Percentiles rank a stretch among this genome's conserved stretches.
Conservation (phyloP, 2,329 filamentous ascomycete species). For the Pseudocercospora vitis region DNA sequence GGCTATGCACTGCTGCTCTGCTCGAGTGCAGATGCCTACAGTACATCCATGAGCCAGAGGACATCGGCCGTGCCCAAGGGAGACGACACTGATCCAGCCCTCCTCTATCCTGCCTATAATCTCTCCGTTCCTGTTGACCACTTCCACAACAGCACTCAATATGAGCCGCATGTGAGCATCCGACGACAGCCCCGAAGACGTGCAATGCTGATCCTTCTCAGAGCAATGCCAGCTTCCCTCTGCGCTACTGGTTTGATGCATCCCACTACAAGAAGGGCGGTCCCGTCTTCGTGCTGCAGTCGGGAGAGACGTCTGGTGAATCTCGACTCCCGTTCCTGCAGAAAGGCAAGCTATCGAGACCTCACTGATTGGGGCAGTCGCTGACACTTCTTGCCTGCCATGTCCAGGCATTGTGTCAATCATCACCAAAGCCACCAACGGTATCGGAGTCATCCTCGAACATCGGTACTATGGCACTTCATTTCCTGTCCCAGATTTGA, state of each 20-base stretch:
- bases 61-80: slow-evolving; percentile 19
- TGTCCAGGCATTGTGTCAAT: slow-evolving; percentile 65
- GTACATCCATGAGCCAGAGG: slow-evolving; percentile 10
- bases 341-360: slow-evolving; percentile 46
- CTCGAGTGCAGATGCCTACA: slow-evolving; percentile 12
- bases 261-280: slow-evolving; percentile 73
- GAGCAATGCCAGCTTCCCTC: slow-evolving; percentile 62
- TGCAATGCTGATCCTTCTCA: background rate
- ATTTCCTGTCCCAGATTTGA: slow-evolving; percentile 66
- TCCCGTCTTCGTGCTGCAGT: slow-evolving; percentile 74
- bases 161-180: slow-evolving; percentile 64
- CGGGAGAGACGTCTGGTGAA: slow-evolving; percentile 67
- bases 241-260: slow-evolving; percentile 83
- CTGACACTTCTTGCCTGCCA: background rate
- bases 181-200: background rate
- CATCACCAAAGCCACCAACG: slow-evolving; percentile 68
- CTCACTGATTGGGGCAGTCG: background rate
- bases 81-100: slow-evolving; percentile 34
- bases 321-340: slow-evolving; percentile 68
- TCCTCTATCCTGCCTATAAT: slow-evolving; percentile 51
- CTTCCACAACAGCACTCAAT: slow-evolving; percentile 75
- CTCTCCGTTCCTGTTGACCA: slow-evolving; percentile 68
- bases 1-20: slow-evolving; percentile 10
- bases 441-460: slow-evolving; percentile 78
- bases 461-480: slow-evolving; percentile 84